Evolutionary conservation across 306 rosid species (phyloP).

Genomic region (Cucurbita ficifolia): DNA sequence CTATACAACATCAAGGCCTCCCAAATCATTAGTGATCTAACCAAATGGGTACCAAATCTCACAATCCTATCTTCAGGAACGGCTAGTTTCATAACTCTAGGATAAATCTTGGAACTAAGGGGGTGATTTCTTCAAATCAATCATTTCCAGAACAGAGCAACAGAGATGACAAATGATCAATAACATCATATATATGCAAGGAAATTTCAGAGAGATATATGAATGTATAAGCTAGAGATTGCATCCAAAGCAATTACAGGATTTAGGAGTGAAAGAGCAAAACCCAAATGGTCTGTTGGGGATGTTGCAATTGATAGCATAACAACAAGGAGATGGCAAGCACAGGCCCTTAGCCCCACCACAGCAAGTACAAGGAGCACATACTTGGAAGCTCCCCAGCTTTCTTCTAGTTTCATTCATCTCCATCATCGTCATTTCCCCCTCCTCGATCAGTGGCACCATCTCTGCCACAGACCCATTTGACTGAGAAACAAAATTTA

Average conservation of each 20-base stretch:
- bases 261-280: constrained; percentile 97
- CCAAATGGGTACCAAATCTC: background rate
- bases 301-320: constrained; percentile 97
- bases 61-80: constrained; percentile 3
- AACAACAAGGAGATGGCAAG: constrained; percentile 97
- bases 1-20: background rate
- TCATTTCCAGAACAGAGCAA: background rate
- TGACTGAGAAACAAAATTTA: constrained; percentile 25
- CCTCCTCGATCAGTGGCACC: constrained; percentile 57
- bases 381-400: constrained; percentile 81
- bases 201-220: background rate
- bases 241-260: constrained; percentile 99
- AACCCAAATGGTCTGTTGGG: constrained; percentile 95
- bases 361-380: constrained; percentile 94
- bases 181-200: background rate
- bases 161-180: background rate
- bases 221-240: constrained; percentile 28
- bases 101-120: background rate
- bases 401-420: constrained; percentile 82
- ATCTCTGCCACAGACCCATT: constrained; percentile 48
- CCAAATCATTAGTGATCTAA: background rate
- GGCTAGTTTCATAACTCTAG: background rate
- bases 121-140: constrained; percentile 4
- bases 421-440: constrained; percentile 41
- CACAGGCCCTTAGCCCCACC: constrained; percentile 90